Percentiles rank a stretch among this genome's conserved stretches.
Conservation (phyloP, 345 rosid genomes). For the Cochlearia excelsa region DNA sequence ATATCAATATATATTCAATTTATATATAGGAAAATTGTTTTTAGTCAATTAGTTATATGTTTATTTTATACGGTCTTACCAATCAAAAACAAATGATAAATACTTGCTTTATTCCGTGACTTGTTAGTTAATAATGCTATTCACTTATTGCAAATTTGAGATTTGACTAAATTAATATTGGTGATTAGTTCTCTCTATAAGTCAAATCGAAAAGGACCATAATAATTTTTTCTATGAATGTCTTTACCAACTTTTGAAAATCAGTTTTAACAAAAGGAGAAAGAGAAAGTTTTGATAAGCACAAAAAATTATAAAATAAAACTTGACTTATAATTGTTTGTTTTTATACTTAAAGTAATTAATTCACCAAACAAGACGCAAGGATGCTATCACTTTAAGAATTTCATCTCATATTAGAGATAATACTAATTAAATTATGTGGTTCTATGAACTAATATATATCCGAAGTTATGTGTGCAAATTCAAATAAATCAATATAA, state of each 20-base stretch:
- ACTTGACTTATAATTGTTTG: constrained; percentile 21
- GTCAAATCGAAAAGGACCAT: constrained; percentile 12
- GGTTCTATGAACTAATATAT: too few species aligned
- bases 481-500: too few species aligned
- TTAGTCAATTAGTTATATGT: too few species aligned
- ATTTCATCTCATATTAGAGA: too few species aligned
- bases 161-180: constrained; percentile 2
- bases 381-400: constrained; percentile 6
- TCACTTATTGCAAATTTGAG: neutral
- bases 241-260: constrained; percentile 31
- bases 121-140: too few species aligned
- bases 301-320: neutral
- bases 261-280: neutral
- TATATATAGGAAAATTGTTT: too few species aligned
- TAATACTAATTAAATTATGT: too few species aligned
- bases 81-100: too few species aligned
- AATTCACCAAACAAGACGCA: constrained; percentile 27
- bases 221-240: constrained; percentile 2
- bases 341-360: constrained; percentile 17
- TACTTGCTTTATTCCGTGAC: too few species aligned
- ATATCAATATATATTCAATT: too few species aligned
- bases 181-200: neutral
- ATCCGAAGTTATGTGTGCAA: too few species aligned
- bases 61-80: too few species aligned
- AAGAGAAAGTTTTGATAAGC: neutral